Evolutionary conservation across 2,329 filamentous ascomycete genomes (phyloP).

Genomic region (Colletotrichum graminicola): DNA sequence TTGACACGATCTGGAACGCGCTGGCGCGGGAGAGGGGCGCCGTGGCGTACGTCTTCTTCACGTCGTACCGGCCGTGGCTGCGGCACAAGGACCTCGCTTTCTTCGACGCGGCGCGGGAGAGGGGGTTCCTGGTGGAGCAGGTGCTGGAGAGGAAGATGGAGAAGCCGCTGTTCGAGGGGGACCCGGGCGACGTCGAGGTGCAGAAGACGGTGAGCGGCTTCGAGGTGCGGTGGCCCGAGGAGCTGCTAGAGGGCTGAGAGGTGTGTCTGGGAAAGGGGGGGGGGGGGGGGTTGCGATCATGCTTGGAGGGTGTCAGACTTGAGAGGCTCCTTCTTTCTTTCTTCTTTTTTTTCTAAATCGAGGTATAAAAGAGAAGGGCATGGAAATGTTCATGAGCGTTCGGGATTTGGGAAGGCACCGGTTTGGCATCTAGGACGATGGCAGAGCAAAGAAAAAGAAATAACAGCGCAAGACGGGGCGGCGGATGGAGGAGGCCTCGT

Average conservation of each 20-base stretch:
- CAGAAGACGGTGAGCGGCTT: conserved; percentile 87
- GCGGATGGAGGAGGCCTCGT: not conserved
- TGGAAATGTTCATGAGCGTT: not conserved
- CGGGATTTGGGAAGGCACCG: not conserved
- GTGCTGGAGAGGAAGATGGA: conserved; percentile 86
- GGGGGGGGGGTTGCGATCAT: too few relatives aligned
- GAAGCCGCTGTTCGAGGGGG: conserved; percentile 88
- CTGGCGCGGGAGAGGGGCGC: conserved; percentile 68
- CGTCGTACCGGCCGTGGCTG: conserved; percentile 93
- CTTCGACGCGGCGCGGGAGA: conserved; percentile 79
- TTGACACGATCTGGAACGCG: conserved; percentile 77
- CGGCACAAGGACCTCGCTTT: conserved; percentile 86
- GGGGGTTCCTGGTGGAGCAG: conserved; percentile 82
- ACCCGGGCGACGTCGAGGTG: conserved; percentile 85
- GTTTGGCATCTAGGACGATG: not conserved
- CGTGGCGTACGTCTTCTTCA: conserved; percentile 89
- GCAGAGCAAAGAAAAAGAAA: too few relatives aligned
- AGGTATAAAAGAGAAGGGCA: not conserved
- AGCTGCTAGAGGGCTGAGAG: conserved; percentile 45
- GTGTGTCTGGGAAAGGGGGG: not conserved
- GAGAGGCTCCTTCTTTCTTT: not conserved
- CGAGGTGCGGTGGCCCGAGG: conserved; percentile 73
- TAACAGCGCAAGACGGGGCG: not conserved
- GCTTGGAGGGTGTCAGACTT: too few relatives aligned
- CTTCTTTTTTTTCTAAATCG: not conserved